phyloP scores from a whole-genome alignment of 768 basidiomycete genomes.

The Auricularia heimuer region DNA sequence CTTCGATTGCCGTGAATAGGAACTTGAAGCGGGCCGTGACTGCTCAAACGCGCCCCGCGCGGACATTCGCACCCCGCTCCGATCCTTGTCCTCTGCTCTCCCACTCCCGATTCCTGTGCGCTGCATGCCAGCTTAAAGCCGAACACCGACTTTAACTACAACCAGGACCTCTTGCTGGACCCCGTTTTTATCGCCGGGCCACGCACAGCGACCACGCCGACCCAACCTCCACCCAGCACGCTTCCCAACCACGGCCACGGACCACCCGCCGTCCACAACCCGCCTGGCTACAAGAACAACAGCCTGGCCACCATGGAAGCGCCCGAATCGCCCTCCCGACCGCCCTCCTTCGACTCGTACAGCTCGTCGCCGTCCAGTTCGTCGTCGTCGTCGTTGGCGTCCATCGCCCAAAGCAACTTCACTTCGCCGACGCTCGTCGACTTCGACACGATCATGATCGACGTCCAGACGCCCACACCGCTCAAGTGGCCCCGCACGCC shows the following conservation, averaged over 20 bases:
- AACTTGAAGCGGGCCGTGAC: not conserved
- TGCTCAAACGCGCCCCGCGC: too few species aligned
- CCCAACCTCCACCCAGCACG: not conserved
- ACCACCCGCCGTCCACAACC: not conserved
- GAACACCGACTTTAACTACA: not conserved
- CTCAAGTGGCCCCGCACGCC: not conserved
- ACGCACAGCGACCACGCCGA: not conserved
- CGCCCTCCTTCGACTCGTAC: not conserved
- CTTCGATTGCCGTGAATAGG: not conserved
- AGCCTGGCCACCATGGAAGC: not conserved
- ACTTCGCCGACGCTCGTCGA: not conserved
- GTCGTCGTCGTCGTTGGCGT: not conserved
- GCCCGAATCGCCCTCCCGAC: not conserved
- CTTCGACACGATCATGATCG: not conserved
- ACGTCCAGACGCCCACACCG: not conserved
- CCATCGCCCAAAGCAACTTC: not conserved
- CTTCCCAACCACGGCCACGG: not conserved
- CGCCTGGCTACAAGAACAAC: not conserved
- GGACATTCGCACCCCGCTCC: too few species aligned
- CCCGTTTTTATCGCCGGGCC: not conserved
- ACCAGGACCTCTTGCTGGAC: not conserved
- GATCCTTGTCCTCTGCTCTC: not conserved
- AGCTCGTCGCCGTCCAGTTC: not conserved
- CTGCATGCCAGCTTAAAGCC: not conserved
- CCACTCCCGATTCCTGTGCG: not conserved